Evolutionary conservation across 2,329 filamentous ascomycete genomes (phyloP).

Genomic region (Alternaria ventricosa): DNA sequence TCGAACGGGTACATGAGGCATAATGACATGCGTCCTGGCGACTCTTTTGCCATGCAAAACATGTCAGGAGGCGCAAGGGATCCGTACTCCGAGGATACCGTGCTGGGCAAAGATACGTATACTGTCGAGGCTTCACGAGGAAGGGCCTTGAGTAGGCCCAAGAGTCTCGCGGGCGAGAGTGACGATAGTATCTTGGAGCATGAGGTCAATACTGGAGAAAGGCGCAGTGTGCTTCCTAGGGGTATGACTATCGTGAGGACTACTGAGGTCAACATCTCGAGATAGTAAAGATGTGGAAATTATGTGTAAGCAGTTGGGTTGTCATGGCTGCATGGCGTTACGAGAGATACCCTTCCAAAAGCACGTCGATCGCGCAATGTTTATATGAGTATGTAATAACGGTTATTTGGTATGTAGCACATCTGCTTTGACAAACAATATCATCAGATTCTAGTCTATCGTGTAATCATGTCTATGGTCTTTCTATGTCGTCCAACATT

Average conservation of each 20-base stretch:
- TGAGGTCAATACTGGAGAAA: constrained; percentile 9
- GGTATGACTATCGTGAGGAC: constrained; percentile 25
- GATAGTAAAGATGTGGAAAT: neutral
- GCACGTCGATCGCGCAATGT: neutral
- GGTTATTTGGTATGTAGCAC: neutral
- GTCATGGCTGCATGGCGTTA: neutral
- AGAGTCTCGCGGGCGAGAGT: neutral
- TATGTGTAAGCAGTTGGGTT: neutral
- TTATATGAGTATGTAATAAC: neutral
- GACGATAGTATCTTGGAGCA: constrained; percentile 8
- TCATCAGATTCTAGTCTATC: constrained; percentile 18
- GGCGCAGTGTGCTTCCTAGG: constrained; percentile 10
- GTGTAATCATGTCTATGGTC: constrained; percentile 16
- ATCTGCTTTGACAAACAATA: neutral
- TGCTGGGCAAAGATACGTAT: constrained; percentile 14
- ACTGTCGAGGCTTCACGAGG: constrained; percentile 10
- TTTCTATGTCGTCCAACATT: constrained; percentile 12
- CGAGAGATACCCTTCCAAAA: neutral
- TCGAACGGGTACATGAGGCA: constrained; percentile 28
- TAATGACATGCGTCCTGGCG: neutral
- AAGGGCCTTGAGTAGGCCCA: neutral
- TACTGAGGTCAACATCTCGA: constrained; percentile 24
- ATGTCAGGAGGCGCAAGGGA: constrained; percentile 15
- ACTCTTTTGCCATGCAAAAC: constrained; percentile 19
- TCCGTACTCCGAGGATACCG: constrained; percentile 18